A percentile compares a stretch with the other conserved stretches of the same genome.
phyloP scores from a whole-genome alignment of 2,329 filamentous ascomycete species.

The Leptographium procerum region DNA sequence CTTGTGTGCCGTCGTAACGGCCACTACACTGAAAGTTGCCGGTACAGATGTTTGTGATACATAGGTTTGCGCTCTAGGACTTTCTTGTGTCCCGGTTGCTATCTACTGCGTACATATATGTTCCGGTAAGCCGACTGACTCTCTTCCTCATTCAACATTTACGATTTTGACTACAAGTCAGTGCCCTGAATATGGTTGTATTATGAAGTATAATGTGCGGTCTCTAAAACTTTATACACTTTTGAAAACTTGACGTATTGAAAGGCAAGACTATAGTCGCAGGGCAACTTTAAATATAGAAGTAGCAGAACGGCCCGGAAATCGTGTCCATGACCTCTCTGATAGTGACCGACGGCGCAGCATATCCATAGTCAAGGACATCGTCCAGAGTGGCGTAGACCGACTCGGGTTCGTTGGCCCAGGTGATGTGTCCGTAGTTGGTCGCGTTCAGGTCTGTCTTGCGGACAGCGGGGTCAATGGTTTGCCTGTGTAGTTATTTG shows the following conservation, averaged over 20 bases:
- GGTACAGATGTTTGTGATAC: no score
- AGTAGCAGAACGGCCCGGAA: conserved; percentile 18
- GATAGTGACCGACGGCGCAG: conserved; percentile 16
- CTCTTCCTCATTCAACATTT: no score
- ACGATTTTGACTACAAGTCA: no score
- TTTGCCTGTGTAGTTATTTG: conserved; percentile 10
- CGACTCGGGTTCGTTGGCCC: conserved; percentile 18
- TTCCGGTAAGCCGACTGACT: no score
- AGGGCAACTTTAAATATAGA: conserved; percentile 12
- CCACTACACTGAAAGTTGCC: background rate
- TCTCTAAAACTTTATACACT: background rate
- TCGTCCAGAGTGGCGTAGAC: conserved; percentile 15
- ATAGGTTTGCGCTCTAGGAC: no score
- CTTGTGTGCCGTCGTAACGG: background rate
- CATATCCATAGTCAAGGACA: conserved; percentile 20
- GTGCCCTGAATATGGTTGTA: background rate
- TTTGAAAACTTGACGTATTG: background rate
- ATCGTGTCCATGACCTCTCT: conserved; percentile 18
- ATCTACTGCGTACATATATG: no score
- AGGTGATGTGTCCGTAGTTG: conserved; percentile 19
- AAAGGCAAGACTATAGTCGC: background rate
- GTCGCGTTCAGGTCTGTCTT: conserved; percentile 16
- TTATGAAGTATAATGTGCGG: background rate
- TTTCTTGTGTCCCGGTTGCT: no score
- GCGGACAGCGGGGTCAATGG: conserved; percentile 12